Percentiles rank a stretch among this genome's conserved stretches.
These are phyloP conservation scores for Penicillium soppii DNA, from an alignment of 495 filamentous ascomycete species.

Conservation along the genomic window DNA sequence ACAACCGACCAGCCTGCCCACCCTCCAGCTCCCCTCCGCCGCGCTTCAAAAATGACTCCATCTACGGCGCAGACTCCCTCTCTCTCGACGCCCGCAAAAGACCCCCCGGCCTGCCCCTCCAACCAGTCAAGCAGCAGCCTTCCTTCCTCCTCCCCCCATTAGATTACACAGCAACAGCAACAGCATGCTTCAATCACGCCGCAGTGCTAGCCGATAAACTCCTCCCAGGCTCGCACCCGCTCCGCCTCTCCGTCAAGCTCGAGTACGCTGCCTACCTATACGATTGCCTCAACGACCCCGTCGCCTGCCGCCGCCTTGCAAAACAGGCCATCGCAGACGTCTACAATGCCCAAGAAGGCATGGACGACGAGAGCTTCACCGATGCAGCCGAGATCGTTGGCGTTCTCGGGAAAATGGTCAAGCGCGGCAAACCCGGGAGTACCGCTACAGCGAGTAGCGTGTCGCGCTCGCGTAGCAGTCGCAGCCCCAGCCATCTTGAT, in stretches of 20 bases:
- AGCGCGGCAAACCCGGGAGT: conserved; percentile 52
- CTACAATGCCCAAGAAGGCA: conserved; percentile 84
- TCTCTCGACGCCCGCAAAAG: not conserved
- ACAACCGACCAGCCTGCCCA: conserved; percentile 70
- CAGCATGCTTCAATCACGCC: conserved; percentile 77
- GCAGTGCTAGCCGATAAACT: conserved; percentile 68
- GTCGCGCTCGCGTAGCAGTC: conserved; percentile 33
- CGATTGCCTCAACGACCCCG: conserved; percentile 83
- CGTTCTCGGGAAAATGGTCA: conserved; percentile 75
- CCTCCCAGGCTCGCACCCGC: conserved; percentile 83
- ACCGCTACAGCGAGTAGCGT: conserved; percentile 25
- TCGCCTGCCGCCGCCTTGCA: conserved; percentile 70
- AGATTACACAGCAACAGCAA: conserved; percentile 81
- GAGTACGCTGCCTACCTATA: conserved; percentile 95
- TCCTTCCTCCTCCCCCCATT: conserved; percentile 73
- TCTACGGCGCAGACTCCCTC: conserved; percentile 24
- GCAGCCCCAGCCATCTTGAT: conserved; percentile 27
- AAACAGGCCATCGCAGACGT: conserved; percentile 85
- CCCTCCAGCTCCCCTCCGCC: conserved; percentile 39
- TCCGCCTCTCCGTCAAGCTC: conserved; percentile 86
- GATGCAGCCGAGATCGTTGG: conserved; percentile 75
- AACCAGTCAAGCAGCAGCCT: conserved; percentile 44
- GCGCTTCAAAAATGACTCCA: conserved; percentile 26
- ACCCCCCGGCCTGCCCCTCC: conserved; percentile 36
- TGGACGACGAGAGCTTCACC: conserved; percentile 86